phyloP scores from a whole-genome alignment of 176 grass and related monocot genomes.

The Lolium perenne region DNA sequence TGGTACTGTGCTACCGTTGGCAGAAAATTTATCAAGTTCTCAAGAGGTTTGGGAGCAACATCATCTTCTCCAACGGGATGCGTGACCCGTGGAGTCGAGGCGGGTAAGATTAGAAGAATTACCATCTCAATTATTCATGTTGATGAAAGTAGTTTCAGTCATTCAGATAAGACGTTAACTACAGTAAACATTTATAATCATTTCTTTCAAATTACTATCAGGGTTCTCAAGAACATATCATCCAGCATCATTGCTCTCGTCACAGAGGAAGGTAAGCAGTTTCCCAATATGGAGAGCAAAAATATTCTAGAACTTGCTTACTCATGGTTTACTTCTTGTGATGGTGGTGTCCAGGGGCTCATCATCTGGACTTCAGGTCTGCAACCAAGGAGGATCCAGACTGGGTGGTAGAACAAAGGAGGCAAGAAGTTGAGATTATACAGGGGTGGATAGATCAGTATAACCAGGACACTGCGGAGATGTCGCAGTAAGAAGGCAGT shows the following conservation, averaged over 20 bases:
- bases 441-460: constrained; percentile 84
- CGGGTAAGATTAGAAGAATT: constrained; percentile 53
- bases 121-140: constrained; percentile 14
- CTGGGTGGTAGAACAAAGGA: constrained; percentile 80
- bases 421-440: constrained; percentile 79
- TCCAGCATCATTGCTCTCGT: constrained; percentile 87
- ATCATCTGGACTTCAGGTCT: constrained; percentile 82
- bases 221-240: constrained; percentile 96
- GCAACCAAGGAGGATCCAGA: constrained; percentile 82
- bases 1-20: not conserved
- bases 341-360: constrained; percentile 66
- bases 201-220: constrained; percentile 39
- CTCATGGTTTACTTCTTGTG: not conserved
- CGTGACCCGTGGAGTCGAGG: constrained; percentile 94
- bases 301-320: constrained; percentile 32
- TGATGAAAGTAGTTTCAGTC: too few species aligned
- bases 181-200: not conserved
- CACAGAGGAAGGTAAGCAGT: constrained; percentile 68
- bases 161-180: not conserved
- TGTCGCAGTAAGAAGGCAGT: constrained; percentile 36
- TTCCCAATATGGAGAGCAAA: not conserved
- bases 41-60: constrained; percentile 88
- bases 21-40: constrained; percentile 85
- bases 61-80: constrained; percentile 46
- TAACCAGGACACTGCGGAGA: constrained; percentile 56